These are phyloP conservation scores for Colletotrichum echinochloae DNA, from an alignment of 2,329 filamentous ascomycete genomes.

Conservation along the genomic window DNA sequence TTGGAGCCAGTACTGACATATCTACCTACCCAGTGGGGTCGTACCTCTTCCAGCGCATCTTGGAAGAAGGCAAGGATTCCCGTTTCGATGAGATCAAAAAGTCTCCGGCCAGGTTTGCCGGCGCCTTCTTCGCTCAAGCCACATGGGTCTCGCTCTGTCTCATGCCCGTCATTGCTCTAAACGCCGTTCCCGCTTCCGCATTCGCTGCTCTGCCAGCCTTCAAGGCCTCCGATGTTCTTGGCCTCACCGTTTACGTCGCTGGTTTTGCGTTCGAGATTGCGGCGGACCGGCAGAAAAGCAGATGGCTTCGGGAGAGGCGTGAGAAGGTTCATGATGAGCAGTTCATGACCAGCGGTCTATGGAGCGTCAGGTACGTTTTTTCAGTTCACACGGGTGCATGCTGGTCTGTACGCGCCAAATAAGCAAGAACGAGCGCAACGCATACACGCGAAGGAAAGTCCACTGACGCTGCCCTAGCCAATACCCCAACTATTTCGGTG, in stretches of 20 bases:
- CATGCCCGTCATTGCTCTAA: conserved; percentile 73
- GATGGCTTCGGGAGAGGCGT: conserved; percentile 71
- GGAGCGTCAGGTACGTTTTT: conserved; percentile 62
- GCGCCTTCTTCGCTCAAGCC: conserved; percentile 66
- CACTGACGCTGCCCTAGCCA: conserved; percentile 50
- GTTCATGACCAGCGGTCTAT: conserved; percentile 73
- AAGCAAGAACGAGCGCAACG: not conserved
- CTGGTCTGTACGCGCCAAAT: not conserved
- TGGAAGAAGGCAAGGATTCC: conserved; percentile 68
- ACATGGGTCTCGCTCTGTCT: conserved; percentile 76
- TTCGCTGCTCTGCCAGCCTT: conserved; percentile 63
- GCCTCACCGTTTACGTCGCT: conserved; percentile 67
- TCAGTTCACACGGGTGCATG: not conserved
- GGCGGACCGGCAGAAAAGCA: conserved; percentile 73
- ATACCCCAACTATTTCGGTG: conserved; percentile 81
- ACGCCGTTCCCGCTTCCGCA: conserved; percentile 67
- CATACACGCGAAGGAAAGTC: not conserved
- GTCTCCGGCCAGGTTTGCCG: conserved; percentile 51
- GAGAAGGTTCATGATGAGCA: conserved; percentile 75
- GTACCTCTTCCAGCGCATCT: conserved; percentile 73
- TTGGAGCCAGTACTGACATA: conserved; percentile 19
- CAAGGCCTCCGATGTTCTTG: conserved; percentile 65
- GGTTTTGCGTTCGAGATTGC: conserved; percentile 71
- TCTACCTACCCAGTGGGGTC: conserved; percentile 63
- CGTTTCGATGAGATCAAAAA: conserved; percentile 58